Evolutionary conservation across 225 moss, liverwort and hornwort genomes (phyloP).

Genomic region (Pleurozium schreberi): DNA sequence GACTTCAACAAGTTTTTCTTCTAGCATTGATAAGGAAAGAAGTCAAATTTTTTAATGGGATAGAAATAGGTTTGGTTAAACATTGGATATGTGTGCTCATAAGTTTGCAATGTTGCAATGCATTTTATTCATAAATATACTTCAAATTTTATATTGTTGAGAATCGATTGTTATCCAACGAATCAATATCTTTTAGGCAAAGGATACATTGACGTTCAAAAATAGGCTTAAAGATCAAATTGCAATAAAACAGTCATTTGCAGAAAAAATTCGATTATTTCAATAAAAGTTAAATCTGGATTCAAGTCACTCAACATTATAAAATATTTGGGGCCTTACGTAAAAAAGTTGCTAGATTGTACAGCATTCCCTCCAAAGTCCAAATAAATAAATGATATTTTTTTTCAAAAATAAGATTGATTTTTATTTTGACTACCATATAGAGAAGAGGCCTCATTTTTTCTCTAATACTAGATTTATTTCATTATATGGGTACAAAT

Average conservation of each 20-base stretch:
- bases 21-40: background rate
- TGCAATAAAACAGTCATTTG: background rate
- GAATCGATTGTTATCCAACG: background rate
- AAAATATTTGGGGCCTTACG: too few species aligned
- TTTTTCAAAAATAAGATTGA: too few species aligned
- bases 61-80: too few species aligned
- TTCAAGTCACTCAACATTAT: background rate
- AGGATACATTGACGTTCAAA: background rate
- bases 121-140: background rate
- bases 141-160: background rate
- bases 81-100: background rate
- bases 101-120: background rate
- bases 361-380: too few species aligned
- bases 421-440: too few species aligned
- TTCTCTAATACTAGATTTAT: background rate
- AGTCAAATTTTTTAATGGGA: background rate
- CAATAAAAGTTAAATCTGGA: background rate
- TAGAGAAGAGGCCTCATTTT: too few species aligned
- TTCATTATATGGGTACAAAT: background rate
- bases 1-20: too few species aligned
- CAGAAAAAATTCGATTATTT: background rate
- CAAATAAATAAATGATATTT: too few species aligned
- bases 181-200: background rate
- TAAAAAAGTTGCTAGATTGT: too few species aligned
- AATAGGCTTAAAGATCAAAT: background rate